A percentile compares a stretch with the other conserved stretches of the same genome.
Conservation (phyloP, 1,139 yeast genomes). For the Hansenula lynferdii region DNA sequence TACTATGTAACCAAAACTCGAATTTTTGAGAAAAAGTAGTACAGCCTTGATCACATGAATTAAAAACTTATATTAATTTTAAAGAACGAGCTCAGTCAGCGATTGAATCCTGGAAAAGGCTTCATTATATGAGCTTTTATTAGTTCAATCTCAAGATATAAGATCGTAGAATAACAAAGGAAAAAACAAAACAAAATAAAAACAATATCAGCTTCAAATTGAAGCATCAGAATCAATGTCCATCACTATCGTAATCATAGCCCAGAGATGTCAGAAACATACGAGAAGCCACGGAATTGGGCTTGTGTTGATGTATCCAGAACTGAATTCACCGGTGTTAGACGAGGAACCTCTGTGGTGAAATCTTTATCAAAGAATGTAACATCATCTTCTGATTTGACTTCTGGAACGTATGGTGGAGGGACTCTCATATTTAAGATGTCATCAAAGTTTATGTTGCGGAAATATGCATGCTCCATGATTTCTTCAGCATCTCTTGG, state of each 20-base stretch:
- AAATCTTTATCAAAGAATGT: conserved; percentile 93
- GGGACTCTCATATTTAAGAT: conserved; percentile 66
- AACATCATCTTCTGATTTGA: conserved; percentile 84
- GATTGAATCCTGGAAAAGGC: too few species aligned
- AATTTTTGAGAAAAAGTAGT: too few species aligned
- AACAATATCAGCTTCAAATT: too few species aligned
- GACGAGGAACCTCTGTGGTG: conserved; percentile 89
- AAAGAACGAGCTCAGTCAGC: too few species aligned
- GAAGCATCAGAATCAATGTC: too few species aligned
- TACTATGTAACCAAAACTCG: too few species aligned
- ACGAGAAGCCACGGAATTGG: conserved; percentile 95
- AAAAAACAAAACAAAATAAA: neutral
- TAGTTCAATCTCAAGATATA: too few species aligned
- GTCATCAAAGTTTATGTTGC: conserved; percentile 86
- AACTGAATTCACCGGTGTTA: conserved; percentile 90
- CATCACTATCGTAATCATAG: neutral
- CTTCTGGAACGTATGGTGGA: conserved; percentile 82
- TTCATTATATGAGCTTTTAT: too few species aligned
- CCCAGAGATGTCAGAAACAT: conserved; percentile 56
- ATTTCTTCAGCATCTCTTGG: conserved; percentile 87
- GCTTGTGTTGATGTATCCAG: conserved; percentile 89
- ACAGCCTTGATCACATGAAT: too few species aligned
- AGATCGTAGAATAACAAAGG: too few species aligned
- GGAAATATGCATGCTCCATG: conserved; percentile 93
- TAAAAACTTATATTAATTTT: too few species aligned